Conservation (phyloP, 805 yeast genomes). For the Zygosaccharomyces siamensis region DNA sequence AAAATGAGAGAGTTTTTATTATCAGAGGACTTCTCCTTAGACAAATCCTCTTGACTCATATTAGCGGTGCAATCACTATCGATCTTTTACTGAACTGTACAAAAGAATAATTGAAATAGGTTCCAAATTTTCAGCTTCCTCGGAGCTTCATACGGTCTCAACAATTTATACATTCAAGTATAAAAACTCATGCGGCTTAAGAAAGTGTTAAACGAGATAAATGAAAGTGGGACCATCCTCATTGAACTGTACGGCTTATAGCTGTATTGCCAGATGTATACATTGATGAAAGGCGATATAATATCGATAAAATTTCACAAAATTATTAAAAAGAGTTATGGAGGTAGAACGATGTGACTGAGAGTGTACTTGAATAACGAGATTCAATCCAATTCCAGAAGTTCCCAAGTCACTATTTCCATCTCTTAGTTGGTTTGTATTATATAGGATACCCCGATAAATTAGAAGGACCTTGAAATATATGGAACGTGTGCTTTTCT, state of each 20-base stretch:
- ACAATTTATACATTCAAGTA: not conserved
- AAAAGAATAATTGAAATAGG: not conserved
- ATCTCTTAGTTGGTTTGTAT: no score
- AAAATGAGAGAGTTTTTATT: not conserved
- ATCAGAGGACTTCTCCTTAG: not conserved
- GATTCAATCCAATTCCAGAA: no score
- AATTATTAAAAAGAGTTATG: no score
- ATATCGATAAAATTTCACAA: no score
- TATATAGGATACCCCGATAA: no score
- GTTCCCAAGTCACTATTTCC: no score
- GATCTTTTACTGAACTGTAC: not conserved
- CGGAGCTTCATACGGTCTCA: not conserved
- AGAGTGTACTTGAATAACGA: no score
- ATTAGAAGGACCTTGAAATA: no score
- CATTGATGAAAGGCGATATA: not conserved
- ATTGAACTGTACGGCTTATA: not conserved
- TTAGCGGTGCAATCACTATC: not conserved
- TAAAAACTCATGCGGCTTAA: not conserved
- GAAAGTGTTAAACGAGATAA: not conserved
- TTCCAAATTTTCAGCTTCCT: slow-evolving; percentile 1
- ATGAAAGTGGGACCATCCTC: not conserved
- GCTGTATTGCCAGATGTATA: not conserved
- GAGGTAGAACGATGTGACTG: no score
- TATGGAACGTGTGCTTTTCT: no score
- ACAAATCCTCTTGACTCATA: not conserved